Conservation (phyloP, 2,329 filamentous ascomycete genomes). For the Monilinia aucupariae region DNA sequence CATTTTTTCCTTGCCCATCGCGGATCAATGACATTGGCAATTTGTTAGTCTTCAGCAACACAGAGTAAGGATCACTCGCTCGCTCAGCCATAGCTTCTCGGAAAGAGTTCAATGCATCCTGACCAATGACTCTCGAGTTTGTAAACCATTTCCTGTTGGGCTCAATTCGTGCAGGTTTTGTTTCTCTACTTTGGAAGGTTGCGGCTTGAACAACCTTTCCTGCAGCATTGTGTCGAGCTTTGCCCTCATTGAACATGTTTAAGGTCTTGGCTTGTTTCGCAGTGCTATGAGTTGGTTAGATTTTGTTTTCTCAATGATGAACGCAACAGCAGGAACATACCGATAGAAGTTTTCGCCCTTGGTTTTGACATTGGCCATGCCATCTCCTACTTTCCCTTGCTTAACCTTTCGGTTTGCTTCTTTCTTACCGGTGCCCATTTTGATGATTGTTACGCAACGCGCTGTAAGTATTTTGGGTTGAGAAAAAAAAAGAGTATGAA, state of each 20-base stretch:
- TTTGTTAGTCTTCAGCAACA: slow-evolving; percentile 95
- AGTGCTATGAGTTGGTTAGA: slow-evolving; percentile 37
- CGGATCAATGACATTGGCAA: slow-evolving; percentile 90
- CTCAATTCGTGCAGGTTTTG: slow-evolving; percentile 81
- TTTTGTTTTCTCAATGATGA: background rate
- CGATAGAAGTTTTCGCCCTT: slow-evolving; percentile 99
- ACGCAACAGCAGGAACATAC: slow-evolving; percentile 39
- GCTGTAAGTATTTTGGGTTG: slow-evolving; percentile 19
- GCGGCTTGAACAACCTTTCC: slow-evolving; percentile 84
- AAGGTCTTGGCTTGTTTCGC: slow-evolving; percentile 85
- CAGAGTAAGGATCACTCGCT: slow-evolving; percentile 83
- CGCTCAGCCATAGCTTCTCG: slow-evolving; percentile 88
- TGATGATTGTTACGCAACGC: slow-evolving; percentile 30
- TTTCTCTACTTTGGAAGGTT: slow-evolving; percentile 74
- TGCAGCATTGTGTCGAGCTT: slow-evolving; percentile 70
- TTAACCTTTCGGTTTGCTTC: slow-evolving; percentile 76
- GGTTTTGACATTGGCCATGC: slow-evolving; percentile 82
- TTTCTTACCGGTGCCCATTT: slow-evolving; percentile 89
- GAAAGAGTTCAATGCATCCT: slow-evolving; percentile 81
- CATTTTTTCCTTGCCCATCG: slow-evolving; percentile 71
- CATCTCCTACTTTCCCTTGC: slow-evolving; percentile 79
- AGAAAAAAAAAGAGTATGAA: slow-evolving; percentile 6
- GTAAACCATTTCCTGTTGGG: slow-evolving; percentile 98
- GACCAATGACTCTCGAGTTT: slow-evolving; percentile 83
- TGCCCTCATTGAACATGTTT: slow-evolving; percentile 87